Evolutionary conservation across 2,329 filamentous ascomycete species (phyloP).

Genomic region (Alternaria burnsii): DNA sequence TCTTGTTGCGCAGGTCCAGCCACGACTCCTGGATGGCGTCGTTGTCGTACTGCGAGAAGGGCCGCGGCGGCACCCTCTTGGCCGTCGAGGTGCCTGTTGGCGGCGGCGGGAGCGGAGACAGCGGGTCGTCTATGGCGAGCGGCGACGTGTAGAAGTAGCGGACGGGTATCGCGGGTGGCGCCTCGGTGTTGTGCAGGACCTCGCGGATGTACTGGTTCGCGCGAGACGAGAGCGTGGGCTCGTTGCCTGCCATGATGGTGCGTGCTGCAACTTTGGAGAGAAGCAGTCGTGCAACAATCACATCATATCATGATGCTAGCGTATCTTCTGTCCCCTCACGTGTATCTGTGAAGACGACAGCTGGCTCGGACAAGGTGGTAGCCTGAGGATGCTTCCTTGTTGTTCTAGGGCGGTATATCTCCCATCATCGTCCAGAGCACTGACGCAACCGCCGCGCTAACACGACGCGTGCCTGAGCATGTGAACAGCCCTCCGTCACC

Average conservation of each 20-base stretch:
- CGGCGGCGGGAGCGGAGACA: conserved; percentile 71
- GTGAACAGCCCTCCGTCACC: conserved; percentile 17
- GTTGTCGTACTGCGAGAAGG: conserved; percentile 82
- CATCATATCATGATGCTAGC: conserved; percentile 27
- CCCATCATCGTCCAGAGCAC: conserved; percentile 30
- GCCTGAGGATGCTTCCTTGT: conserved; percentile 24
- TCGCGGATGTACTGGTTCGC: conserved; percentile 57
- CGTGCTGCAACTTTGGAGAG: conserved; percentile 12
- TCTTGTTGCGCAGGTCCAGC: conserved; percentile 66
- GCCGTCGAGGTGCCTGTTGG: conserved; percentile 57
- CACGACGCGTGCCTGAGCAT: conserved; percentile 31
- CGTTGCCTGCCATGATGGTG: conserved; percentile 28
- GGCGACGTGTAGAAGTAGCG: conserved; percentile 84
- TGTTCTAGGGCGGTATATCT: conserved; percentile 20
- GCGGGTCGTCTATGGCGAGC: conserved; percentile 85
- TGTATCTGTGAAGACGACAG: conserved; percentile 8
- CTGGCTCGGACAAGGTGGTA: conserved; percentile 19
- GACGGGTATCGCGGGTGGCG: conserved; percentile 45
- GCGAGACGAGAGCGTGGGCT: conserved; percentile 38
- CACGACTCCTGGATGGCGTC: conserved; percentile 81
- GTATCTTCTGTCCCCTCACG: conserved; percentile 16
- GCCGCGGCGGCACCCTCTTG: conserved; percentile 71
- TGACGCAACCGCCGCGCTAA: conserved; percentile 43
- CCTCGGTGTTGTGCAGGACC: conserved; percentile 51
- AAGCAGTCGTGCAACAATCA: conserved; percentile 6